A percentile compares a stretch with the other conserved stretches of the same genome.
Conservation (phyloP, 495 filamentous ascomycete genomes). For the Pyrenula aspistea region DNA sequence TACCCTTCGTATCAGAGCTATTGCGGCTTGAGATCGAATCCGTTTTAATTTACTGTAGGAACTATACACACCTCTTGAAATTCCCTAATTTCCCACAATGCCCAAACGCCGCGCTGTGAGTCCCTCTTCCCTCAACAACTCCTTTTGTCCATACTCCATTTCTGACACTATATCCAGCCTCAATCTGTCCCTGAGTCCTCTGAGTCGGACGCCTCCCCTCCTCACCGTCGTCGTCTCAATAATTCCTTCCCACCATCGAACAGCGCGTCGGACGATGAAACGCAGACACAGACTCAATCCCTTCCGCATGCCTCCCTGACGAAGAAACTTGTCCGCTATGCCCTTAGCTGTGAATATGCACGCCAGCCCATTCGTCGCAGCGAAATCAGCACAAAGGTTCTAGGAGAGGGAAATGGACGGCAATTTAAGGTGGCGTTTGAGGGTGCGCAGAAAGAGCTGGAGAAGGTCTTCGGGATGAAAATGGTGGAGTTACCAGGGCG, state of each 20-base stretch:
- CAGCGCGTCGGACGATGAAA: neutral
- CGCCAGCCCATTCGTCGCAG: slow-evolving; percentile 61
- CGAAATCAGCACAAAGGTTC: slow-evolving; percentile 63
- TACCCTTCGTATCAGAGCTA: no score
- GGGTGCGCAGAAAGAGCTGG: slow-evolving; percentile 51
- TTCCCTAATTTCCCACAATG: no score
- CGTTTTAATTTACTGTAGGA: no score
- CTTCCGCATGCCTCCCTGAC: slow-evolving; percentile 43
- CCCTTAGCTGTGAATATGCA: slow-evolving; percentile 78
- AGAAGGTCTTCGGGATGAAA: slow-evolving; percentile 69
- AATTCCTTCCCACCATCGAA: neutral
- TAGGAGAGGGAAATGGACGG: slow-evolving; percentile 26
- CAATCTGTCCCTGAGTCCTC: neutral
- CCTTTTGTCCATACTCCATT: neutral
- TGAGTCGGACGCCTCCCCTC: neutral
- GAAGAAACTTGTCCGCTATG: slow-evolving; percentile 86
- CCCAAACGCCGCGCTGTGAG: neutral
- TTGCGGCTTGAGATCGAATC: no score
- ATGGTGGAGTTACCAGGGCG: slow-evolving; percentile 66
- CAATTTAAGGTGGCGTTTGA: slow-evolving; percentile 62
- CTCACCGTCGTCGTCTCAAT: neutral
- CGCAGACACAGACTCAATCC: neutral
- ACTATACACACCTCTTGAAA: no score
- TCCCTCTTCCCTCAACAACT: neutral
- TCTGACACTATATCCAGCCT: neutral